A percentile compares a stretch with the other conserved stretches of the same genome.
phyloP scores from a whole-genome alignment of 306 rosid genomes.

The Begonia peltatifolia region DNA sequence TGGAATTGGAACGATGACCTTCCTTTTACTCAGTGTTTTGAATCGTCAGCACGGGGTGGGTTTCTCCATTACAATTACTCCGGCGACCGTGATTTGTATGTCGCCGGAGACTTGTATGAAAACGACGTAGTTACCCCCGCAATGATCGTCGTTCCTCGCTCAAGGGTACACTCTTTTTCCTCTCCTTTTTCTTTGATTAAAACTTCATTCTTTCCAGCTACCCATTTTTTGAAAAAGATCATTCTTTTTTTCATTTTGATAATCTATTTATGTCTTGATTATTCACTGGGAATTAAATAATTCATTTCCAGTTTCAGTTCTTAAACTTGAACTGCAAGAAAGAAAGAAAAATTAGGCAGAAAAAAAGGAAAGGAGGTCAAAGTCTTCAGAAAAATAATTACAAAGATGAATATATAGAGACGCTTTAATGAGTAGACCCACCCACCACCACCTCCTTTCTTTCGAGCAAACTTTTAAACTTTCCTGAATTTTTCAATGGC shows the following conservation, averaged over 20 bases:
- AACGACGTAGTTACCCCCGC: slow-evolving; percentile 73
- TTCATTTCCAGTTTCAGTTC: not conserved
- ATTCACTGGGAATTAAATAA: too few relatives aligned
- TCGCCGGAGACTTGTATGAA: slow-evolving; percentile 49
- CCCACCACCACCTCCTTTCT: not conserved
- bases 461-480: not conserved
- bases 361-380: too few relatives aligned
- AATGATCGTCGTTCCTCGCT: slow-evolving; percentile 78
- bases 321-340: not conserved
- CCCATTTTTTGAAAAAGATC: too few relatives aligned
- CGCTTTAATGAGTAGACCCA: slow-evolving; percentile 8
- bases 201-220: not conserved
- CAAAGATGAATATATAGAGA: too few relatives aligned
- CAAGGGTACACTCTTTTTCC: slow-evolving; percentile 26
- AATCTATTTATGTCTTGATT: not conserved
- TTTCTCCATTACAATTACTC: slow-evolving; percentile 34
- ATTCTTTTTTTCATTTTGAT: not conserved
- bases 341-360: not conserved
- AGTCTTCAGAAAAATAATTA: too few relatives aligned
- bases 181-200: not conserved
- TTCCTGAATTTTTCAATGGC: not conserved
- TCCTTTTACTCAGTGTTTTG: slow-evolving; percentile 82
- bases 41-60: slow-evolving; percentile 54
- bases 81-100: slow-evolving; percentile 57
- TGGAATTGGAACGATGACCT: slow-evolving; percentile 87